phyloP scores from a whole-genome alignment of 306 rosid species.

The Lathyrus sativus region DNA sequence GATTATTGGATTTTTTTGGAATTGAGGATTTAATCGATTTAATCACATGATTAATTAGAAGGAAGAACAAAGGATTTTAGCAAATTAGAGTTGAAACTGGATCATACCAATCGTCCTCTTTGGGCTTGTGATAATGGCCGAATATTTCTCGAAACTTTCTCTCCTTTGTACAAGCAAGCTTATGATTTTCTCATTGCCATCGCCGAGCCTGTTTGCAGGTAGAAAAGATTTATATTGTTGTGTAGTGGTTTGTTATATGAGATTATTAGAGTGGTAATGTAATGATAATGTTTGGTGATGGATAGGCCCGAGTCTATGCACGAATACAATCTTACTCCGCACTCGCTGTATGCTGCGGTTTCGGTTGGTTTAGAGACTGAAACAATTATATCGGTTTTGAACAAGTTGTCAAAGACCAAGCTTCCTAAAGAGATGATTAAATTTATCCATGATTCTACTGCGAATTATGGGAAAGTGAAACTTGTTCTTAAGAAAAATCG shows the following conservation, averaged over 20 bases:
- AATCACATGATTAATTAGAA: constrained; percentile 42
- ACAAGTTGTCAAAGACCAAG: constrained; percentile 87
- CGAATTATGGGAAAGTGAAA: constrained; percentile 96
- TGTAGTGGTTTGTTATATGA: background rate
- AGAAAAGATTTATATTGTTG: background rate
- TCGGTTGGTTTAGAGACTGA: constrained; percentile 93
- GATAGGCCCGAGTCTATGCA: constrained; percentile 95
- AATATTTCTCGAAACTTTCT: constrained; percentile 92
- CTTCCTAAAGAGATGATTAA: constrained; percentile 95
- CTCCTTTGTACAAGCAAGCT: constrained; percentile 90
- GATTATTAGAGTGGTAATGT: constrained; percentile 9
- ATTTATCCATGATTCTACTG: constrained; percentile 81
- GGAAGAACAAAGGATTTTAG: constrained; percentile 74
- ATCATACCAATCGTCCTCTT: constrained; percentile 80
- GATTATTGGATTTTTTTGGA: background rate
- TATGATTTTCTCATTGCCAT: constrained; percentile 95
- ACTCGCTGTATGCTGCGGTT: constrained; percentile 90
- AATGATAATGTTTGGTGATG: constrained; percentile 34
- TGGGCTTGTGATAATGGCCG: constrained; percentile 97
- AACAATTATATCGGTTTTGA: constrained; percentile 74
- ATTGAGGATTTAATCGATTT: constrained; percentile 26
- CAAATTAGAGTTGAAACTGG: constrained; percentile 82
- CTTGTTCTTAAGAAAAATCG: constrained; percentile 93
- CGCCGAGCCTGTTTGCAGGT: constrained; percentile 97
- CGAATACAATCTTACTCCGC: constrained; percentile 92